A percentile compares a stretch with the other conserved stretches of the same genome.
Conservation (phyloP, 2,329 filamentous ascomycete genomes). For the Periconia digitata region DNA sequence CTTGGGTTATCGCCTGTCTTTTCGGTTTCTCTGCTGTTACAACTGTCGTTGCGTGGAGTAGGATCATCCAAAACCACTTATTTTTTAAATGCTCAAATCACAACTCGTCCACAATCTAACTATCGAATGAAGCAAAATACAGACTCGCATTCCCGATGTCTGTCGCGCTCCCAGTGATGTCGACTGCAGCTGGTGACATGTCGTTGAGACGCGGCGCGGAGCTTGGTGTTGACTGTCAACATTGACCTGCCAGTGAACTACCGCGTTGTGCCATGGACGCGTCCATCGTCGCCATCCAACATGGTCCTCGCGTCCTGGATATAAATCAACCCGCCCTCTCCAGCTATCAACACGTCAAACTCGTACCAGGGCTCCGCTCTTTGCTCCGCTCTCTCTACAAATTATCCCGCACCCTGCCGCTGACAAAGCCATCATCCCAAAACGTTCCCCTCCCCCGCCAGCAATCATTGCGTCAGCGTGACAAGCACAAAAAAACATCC, state of each 20-base stretch:
- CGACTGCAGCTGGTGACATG: too few relatives aligned
- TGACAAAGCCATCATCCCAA: neutral
- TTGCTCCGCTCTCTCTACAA: neutral
- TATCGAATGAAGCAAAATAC: too few relatives aligned
- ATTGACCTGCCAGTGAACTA: neutral
- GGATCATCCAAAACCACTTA: too few relatives aligned
- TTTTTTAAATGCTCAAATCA: too few relatives aligned
- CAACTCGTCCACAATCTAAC: too few relatives aligned
- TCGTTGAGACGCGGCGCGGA: neutral
- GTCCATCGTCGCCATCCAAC: neutral
- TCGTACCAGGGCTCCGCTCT: neutral
- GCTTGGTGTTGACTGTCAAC: neutral
- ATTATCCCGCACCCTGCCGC: neutral
- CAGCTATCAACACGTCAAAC: neutral
- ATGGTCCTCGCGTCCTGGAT: too few relatives aligned
- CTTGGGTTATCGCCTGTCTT: too few relatives aligned
- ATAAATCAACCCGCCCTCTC: neutral
- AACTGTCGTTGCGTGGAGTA: too few relatives aligned
- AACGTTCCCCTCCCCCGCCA: neutral
- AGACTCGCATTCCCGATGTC: too few relatives aligned
- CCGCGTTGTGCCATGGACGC: too few relatives aligned
- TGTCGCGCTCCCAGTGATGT: too few relatives aligned
- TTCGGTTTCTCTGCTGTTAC: too few relatives aligned
- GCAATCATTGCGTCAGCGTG: conserved; percentile 3
- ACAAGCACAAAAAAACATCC: neutral